Conservation (phyloP, 106 monocot genomes). For the Cymbidium sinense region DNA sequence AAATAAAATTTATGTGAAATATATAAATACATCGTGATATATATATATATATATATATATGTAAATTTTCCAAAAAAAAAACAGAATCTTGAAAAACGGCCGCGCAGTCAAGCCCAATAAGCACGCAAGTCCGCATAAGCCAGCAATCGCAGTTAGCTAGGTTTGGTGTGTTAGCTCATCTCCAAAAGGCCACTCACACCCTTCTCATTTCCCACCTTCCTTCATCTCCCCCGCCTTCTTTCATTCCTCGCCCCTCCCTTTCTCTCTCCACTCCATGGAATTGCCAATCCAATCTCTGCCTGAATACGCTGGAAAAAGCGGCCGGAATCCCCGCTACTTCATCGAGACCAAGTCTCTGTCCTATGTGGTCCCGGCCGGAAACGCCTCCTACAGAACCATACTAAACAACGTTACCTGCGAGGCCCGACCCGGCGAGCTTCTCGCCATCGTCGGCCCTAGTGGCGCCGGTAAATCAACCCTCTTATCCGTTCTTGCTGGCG, state of each 20-base stretch:
- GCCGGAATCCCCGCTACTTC: constrained; percentile 28
- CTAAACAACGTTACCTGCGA: constrained; percentile 56
- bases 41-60: too few relatives aligned
- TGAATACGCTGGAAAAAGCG: background rate
- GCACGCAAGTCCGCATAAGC: too few relatives aligned
- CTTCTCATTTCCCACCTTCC: background rate
- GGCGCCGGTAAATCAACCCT: constrained; percentile 92
- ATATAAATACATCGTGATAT: too few relatives aligned
- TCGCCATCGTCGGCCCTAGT: constrained; percentile 84
- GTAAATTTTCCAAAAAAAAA: too few relatives aligned
- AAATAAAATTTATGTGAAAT: too few relatives aligned
- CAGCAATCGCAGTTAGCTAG: background rate
- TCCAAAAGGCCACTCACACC: constrained; percentile 2
- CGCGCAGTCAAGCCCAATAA: too few relatives aligned
- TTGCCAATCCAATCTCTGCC: constrained; percentile 2
- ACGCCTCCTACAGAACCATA: constrained; percentile 9
- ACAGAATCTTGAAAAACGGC: too few relatives aligned
- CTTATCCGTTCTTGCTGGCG: constrained; percentile 64
- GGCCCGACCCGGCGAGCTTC: constrained; percentile 59
- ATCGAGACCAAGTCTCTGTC: constrained; percentile 56
- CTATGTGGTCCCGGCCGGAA: constrained; percentile 22
- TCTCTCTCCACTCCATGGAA: constrained; percentile 11
- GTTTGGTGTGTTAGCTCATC: constrained; percentile 42
- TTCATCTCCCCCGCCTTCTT: too few relatives aligned
- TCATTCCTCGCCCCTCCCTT: background rate